Conservation (phyloP, 129 eudicot genomes). For the Arctium minus region DNA sequence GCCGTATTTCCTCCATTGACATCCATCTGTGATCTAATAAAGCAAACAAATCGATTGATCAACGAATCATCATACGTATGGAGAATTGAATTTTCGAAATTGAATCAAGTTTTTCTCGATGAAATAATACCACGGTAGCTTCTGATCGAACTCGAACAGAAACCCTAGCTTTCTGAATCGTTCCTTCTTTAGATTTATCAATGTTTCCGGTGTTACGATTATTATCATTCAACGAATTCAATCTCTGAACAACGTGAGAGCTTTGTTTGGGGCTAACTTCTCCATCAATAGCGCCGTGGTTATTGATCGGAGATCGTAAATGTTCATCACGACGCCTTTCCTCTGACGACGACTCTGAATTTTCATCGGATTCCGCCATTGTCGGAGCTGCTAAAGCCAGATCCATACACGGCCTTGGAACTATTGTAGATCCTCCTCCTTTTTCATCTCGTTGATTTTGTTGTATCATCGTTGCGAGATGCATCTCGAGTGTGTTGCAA, state of each 20-base stretch:
- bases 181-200: conserved; percentile 60
- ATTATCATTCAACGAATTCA: conserved; percentile 23
- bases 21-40: conserved; percentile 50
- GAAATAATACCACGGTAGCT: conserved; percentile 39
- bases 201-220: conserved; percentile 18
- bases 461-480: conserved; percentile 39
- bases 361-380: conserved; percentile 24
- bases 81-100: neutral
- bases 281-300: neutral
- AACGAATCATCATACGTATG: neutral
- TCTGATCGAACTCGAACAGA: conserved; percentile 55
- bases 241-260: conserved; percentile 6
- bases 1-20: conserved; percentile 65
- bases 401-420: conserved; percentile 43
- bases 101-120: neutral
- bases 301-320: conserved; percentile 10
- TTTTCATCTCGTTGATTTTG: conserved; percentile 22
- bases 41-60: neutral
- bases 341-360: conserved; percentile 36
- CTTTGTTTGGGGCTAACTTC: conserved; percentile 27
- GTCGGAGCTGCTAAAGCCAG: conserved; percentile 32
- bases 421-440: conserved; percentile 13
- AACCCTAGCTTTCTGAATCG: conserved; percentile 48
- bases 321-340: conserved; percentile 31
- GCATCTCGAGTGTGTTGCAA: conserved; percentile 55